A percentile compares a stretch with the other conserved stretches of the same genome.
phyloP scores from a whole-genome alignment of 495 filamentous ascomycete species.

The Cercophora sp. region DNA sequence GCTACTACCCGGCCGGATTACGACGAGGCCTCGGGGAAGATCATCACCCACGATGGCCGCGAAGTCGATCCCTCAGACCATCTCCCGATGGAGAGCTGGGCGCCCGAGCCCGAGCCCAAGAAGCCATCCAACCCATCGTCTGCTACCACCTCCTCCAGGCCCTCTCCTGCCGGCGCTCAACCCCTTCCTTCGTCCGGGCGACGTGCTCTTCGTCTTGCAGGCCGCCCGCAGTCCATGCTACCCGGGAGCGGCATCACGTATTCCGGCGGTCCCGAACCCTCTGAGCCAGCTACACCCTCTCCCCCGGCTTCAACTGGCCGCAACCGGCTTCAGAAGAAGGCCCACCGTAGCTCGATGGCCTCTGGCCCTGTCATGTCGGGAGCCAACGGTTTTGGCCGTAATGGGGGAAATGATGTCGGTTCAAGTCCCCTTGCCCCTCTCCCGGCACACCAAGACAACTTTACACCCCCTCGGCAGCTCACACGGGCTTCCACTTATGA shows the following conservation, averaged over 20 bases:
- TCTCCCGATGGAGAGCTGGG: conserved; percentile 85
- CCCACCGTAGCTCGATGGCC: conserved; percentile 36
- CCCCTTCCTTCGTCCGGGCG: conserved; percentile 38
- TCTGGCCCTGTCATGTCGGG: conserved; percentile 34
- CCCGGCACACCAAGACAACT: conserved; percentile 41
- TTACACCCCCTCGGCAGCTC: conserved; percentile 35
- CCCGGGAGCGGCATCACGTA: conserved; percentile 10
- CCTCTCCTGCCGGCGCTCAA: conserved; percentile 44
- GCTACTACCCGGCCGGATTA: conserved; percentile 29
- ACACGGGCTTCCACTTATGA: conserved; percentile 43
- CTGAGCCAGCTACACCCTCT: conserved; percentile 23
- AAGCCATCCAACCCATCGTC: conserved; percentile 46
- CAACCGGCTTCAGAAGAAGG: conserved; percentile 62
- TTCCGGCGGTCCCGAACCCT: conserved; percentile 6
- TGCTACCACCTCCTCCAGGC: conserved; percentile 45
- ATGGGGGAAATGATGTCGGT: conserved; percentile 17
- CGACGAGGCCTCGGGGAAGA: conserved; percentile 51
- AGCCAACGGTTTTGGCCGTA: conserved; percentile 20
- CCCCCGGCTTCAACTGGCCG: conserved; percentile 32
- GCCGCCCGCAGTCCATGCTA: conserved; percentile 23
- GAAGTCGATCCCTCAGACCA: conserved; percentile 92
- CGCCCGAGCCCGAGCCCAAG: conserved; percentile 86
- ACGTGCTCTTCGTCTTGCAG: conserved; percentile 26
- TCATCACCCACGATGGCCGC: conserved; percentile 78
- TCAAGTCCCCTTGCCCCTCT: conserved; percentile 40